A percentile compares a stretch with the other conserved stretches of the same genome.
Evolutionary conservation across 495 filamentous ascomycete species (phyloP).

Genomic region (Neurospora tetraspora): DNA sequence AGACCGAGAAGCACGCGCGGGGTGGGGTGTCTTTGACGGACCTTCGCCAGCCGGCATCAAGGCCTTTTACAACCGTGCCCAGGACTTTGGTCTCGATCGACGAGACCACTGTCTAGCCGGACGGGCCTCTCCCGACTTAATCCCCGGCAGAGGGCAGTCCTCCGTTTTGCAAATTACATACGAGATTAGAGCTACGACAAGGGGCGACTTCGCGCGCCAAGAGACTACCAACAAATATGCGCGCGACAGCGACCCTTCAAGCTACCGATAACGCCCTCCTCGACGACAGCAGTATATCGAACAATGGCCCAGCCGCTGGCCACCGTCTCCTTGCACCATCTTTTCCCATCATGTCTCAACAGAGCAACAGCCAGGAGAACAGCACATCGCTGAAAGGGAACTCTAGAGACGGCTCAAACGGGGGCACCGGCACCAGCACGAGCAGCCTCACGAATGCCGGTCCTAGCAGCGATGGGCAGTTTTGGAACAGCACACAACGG

Average conservation of each 20-base stretch:
- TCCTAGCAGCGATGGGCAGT: constrained; percentile 1
- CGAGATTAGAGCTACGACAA: not conserved
- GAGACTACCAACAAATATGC: not conserved
- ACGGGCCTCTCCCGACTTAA: not conserved
- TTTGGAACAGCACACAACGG: constrained; percentile 36
- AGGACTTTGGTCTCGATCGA: constrained; percentile 39
- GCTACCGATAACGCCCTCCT: constrained; percentile 9
- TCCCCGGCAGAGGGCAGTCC: not conserved
- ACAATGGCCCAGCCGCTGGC: constrained; percentile 21
- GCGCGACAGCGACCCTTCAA: not conserved
- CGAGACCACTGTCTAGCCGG: constrained; percentile 39
- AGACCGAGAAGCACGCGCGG: not conserved
- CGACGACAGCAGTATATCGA: constrained; percentile 28
- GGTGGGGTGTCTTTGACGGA: constrained; percentile 47
- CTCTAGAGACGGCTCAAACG: not conserved
- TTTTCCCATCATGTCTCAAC: constrained; percentile 37
- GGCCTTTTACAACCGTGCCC: constrained; percentile 50
- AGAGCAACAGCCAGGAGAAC: constrained; percentile 23
- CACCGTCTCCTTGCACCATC: constrained; percentile 14
- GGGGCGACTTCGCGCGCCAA: not conserved
- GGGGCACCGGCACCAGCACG: constrained; percentile 1
- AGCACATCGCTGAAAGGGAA: not conserved
- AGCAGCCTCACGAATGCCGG: not conserved
- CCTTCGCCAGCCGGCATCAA: constrained; percentile 41
- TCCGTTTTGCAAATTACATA: not conserved